These are phyloP conservation scores for Dendrobium catenatum DNA, from an alignment of 106 monocot species.

Conservation along the genomic window DNA sequence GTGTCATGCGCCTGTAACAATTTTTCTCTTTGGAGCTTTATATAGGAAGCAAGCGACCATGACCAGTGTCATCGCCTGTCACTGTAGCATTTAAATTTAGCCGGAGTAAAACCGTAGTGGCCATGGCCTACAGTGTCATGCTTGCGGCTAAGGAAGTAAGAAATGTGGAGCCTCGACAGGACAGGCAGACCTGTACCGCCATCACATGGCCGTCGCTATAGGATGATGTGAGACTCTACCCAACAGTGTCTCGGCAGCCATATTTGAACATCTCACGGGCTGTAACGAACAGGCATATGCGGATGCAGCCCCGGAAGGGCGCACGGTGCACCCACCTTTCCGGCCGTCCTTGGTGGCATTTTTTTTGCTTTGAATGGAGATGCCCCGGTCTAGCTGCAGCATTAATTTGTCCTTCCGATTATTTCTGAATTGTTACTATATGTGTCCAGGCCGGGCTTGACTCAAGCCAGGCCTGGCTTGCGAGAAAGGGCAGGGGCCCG, in stretches of 20 bases:
- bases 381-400: not conserved
- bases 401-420: not conserved
- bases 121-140: not conserved
- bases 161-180: not conserved
- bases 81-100: not conserved
- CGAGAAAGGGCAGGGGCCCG: not conserved
- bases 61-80: too few species aligned
- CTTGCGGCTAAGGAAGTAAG: not conserved
- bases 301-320: not conserved
- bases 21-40: too few species aligned
- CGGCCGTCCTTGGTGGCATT: too few species aligned
- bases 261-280: not conserved
- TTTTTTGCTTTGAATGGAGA: not conserved
- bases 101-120: not conserved
- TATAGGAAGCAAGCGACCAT: too few species aligned
- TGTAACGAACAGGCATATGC: not conserved
- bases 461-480: not conserved
- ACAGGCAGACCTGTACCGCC: too few species aligned
- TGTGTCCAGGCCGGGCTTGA: not conserved
- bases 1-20: not conserved
- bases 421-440: not conserved
- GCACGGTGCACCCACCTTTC: not conserved
- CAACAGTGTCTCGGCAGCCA: not conserved
- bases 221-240: not conserved
- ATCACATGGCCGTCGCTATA: not conserved